phyloP scores from a whole-genome alignment of 495 filamentous ascomycete genomes.

The Penicillium canariense region DNA sequence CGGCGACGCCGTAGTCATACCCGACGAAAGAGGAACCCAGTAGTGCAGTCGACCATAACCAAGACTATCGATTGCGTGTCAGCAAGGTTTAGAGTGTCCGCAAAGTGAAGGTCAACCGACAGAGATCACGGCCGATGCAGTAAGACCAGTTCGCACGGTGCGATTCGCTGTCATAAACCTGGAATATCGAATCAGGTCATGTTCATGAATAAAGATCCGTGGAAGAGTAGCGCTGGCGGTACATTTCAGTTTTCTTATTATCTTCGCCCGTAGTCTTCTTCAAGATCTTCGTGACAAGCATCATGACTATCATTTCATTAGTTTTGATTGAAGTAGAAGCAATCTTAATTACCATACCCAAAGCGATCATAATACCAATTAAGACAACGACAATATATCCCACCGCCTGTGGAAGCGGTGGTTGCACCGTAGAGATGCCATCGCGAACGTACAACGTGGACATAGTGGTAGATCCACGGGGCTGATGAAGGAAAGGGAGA shows the following conservation, averaged over 20 bases:
- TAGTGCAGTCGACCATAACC: slow-evolving; percentile 37
- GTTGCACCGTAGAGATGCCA: slow-evolving; percentile 24
- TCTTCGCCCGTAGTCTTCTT: slow-evolving; percentile 40
- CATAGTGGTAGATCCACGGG: slow-evolving; percentile 17
- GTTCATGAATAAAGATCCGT: background rate
- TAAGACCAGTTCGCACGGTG: slow-evolving; percentile 36
- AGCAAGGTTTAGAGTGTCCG: background rate
- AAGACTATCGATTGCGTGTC: slow-evolving; percentile 20
- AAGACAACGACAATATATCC: slow-evolving; percentile 38
- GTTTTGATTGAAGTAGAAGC: background rate
- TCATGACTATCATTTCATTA: slow-evolving; percentile 30
- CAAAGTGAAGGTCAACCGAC: slow-evolving; percentile 15
- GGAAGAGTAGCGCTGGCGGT: background rate
- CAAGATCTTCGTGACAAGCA: slow-evolving; percentile 32
- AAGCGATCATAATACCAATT: slow-evolving; percentile 31
- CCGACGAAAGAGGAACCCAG: slow-evolving; percentile 33
- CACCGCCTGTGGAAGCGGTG: slow-evolving; percentile 37
- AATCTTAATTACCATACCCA: slow-evolving; percentile 15
- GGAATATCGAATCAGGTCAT: background rate
- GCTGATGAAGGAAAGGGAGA: too few relatives aligned
- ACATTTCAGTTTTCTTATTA: slow-evolving; percentile 45
- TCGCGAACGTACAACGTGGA: slow-evolving; percentile 16
- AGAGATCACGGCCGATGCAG: slow-evolving; percentile 40
- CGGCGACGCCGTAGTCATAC: slow-evolving; percentile 36
- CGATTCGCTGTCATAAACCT: slow-evolving; percentile 46